Base-by-base conservation (phyloP, 441 rosid species). In the Theobroma grandiflorum region DNA sequence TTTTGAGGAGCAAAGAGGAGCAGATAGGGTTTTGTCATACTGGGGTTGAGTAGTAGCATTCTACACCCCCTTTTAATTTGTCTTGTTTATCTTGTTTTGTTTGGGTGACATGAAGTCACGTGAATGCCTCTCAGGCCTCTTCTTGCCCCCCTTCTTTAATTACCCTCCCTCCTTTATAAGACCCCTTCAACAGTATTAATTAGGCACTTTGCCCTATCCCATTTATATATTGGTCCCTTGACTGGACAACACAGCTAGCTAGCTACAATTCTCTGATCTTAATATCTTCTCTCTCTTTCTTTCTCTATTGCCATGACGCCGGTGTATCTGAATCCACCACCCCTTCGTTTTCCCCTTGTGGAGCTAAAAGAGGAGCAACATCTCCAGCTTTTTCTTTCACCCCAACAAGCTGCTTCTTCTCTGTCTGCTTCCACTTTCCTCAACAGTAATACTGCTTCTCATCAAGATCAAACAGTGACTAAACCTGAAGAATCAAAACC, bases 81-180 rank as follows among this genome's bases (percentile, higher is more conserved):
- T 87, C 91, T 84, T 83, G 63, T 82, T 72, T 50, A 49, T 43
- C 63, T 55, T 84, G 87, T 84, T 84, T 85, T 81, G 81, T 80
- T 78, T 82, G 88, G 88, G 86, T 59, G 82, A 85, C 84, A 80
- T 73, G 84, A 78, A 78, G 82, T 88, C 93, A 87, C 91, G 93
- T 83, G 93, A 90, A 86, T 79, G 84, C 63, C 82, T 84, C 82
- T 68, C 82, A 74, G 70, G 83, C 87, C 86, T 77, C 84, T 84
- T 66, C 76, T 52, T 70, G 38, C 66, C 50, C 71, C 53, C 15
- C 7, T n/a, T 8, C 14, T 43, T 43, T 20, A 0, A 20, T 45
- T 35, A 31, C 33, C 33, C 8, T 79, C 43, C 12, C 49, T 18
- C 55, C 72, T 80, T 64, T 68, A 49, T 68, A 52, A 18, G 18